Conservation (phyloP, 106 monocot genomes). For the Narthecium ossifragum region DNA sequence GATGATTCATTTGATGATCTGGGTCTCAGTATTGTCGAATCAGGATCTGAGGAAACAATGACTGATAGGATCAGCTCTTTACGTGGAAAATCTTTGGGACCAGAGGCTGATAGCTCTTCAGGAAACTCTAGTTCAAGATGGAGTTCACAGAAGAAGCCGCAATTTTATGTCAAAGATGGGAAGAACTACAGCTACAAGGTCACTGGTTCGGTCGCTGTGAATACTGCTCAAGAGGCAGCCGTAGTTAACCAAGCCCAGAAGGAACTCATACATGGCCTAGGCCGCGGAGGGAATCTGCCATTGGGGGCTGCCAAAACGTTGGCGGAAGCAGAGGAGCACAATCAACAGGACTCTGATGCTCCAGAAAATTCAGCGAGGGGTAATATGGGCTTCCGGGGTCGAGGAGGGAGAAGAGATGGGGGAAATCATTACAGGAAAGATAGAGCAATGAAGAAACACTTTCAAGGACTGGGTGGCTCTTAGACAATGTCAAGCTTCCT, state of each 20-base stretch:
- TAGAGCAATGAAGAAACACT: slow-evolving; percentile 88
- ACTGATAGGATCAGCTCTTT: slow-evolving; percentile 15
- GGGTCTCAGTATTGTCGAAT: slow-evolving; percentile 61
- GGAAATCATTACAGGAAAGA: slow-evolving; percentile 62
- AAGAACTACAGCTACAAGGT: slow-evolving; percentile 99
- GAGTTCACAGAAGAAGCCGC: slow-evolving; percentile 68
- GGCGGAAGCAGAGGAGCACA: slow-evolving; percentile 18
- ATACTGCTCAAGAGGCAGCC: slow-evolving; percentile 63
- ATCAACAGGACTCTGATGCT: slow-evolving; percentile 9
- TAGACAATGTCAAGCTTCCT: too few relatives aligned
- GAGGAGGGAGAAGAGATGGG: slow-evolving; percentile 60
- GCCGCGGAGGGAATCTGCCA: slow-evolving; percentile 80
- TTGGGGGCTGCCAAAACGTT: slow-evolving; percentile 34
- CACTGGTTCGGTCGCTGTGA: slow-evolving; percentile 68
- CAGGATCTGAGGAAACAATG: slow-evolving; percentile 60
- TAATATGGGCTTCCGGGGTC: slow-evolving; percentile 24
- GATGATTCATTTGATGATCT: slow-evolving; percentile 98
- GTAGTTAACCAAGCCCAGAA: slow-evolving; percentile 53
- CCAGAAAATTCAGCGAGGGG: slow-evolving; percentile 32
- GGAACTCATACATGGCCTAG: slow-evolving; percentile 81
- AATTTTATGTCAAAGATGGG: slow-evolving; percentile 94
- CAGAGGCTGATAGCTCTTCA: slow-evolving; percentile 12
- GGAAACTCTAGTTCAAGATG: slow-evolving; percentile 35
- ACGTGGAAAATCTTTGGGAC: slow-evolving; percentile 12
- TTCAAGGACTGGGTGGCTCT: slow-evolving; percentile 47